phyloP scores from a whole-genome alignment of 345 rosid genomes.

The Pelargonium nanum region DNA sequence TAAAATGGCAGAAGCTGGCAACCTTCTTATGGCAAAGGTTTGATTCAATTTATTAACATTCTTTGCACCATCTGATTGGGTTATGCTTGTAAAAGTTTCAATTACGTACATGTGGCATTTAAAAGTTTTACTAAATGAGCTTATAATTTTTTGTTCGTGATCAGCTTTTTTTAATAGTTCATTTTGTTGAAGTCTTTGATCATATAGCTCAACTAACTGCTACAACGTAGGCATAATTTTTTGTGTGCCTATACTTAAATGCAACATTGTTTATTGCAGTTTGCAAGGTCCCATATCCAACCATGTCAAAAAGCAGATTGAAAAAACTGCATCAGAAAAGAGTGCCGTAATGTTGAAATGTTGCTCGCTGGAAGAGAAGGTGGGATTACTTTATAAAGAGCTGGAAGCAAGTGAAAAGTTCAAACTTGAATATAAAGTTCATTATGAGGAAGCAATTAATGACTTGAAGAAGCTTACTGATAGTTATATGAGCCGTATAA shows the following conservation, averaged over 20 bases:
- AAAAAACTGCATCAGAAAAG: conserved; percentile 74
- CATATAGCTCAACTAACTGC: too few species aligned
- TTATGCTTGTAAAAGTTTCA: too few species aligned
- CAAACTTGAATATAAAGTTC: conserved; percentile 73
- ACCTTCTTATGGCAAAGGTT: conserved; percentile 82
- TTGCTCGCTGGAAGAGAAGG: conserved; percentile 75
- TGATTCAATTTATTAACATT: neutral
- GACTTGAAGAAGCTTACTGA: conserved; percentile 87
- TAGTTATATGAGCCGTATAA: conserved; percentile 59
- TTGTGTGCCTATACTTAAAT: too few species aligned
- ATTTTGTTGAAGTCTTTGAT: too few species aligned
- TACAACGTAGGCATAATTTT: too few species aligned
- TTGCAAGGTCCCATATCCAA: conserved; percentile 85
- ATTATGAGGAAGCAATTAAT: conserved; percentile 84
- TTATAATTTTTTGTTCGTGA: too few species aligned
- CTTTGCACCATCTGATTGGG: too few species aligned
- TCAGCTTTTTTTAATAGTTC: too few species aligned
- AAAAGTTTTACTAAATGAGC: too few species aligned
- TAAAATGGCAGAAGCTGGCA: conserved; percentile 88
- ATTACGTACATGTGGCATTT: too few species aligned
- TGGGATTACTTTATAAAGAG: conserved; percentile 62
- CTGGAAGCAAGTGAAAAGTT: conserved; percentile 79
- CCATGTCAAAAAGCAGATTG: conserved; percentile 64
- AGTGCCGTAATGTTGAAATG: conserved; percentile 67
- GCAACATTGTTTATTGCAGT: too few species aligned